Evolutionary conservation across 257 asterid genomes (phyloP).

Genomic region (Parsonsia alboflavescens): DNA sequence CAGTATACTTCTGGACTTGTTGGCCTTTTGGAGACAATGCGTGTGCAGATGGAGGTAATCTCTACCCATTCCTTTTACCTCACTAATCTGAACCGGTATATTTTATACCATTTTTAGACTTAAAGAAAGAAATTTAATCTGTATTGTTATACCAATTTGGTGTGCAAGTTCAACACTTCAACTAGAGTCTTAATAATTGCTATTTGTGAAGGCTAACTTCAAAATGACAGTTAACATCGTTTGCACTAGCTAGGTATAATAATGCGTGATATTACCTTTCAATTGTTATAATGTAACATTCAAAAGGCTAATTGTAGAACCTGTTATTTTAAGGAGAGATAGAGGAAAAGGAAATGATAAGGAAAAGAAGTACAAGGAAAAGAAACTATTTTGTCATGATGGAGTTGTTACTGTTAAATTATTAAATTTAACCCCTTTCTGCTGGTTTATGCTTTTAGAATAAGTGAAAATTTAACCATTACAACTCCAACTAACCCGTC

Average conservation of each 20-base stretch:
- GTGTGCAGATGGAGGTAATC: slow-evolving; percentile 97
- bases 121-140: background rate
- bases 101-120: too few species aligned
- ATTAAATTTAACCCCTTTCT: too few species aligned
- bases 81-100: background rate
- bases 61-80: background rate
- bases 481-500: background rate
- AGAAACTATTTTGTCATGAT: background rate
- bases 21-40: slow-evolving; percentile 93
- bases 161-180: background rate
- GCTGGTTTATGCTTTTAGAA: too few species aligned
- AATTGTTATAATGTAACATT: background rate
- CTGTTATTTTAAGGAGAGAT: background rate
- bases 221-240: background rate
- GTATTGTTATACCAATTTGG: background rate
- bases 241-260: background rate
- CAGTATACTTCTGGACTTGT: slow-evolving; percentile 75
- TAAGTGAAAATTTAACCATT: too few species aligned
- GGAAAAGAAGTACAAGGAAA: background rate
- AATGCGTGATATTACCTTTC: background rate
- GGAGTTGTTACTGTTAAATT: background rate
- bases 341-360: background rate
- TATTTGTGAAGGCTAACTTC: background rate
- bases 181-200: background rate
- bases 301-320: background rate